Evolutionary conservation across 148 eudicot species (phyloP).

Genomic region (Vaccinium macrocarpon): DNA sequence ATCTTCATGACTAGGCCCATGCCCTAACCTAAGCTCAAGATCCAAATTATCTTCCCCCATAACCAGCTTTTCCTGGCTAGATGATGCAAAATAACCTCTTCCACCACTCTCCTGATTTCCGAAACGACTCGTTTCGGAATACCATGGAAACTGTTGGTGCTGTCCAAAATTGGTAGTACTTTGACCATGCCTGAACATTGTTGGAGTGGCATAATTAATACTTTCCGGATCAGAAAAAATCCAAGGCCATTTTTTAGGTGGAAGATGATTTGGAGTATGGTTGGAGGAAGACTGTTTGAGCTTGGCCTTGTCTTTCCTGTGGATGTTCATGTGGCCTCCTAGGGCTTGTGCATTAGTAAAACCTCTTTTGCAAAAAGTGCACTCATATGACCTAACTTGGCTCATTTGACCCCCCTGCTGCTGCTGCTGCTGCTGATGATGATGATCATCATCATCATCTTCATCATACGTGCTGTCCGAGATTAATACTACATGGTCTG

Average conservation of each 20-base stretch:
- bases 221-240: neutral
- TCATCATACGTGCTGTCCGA: neutral
- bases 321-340: constrained; percentile 34
- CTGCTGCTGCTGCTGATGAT: neutral
- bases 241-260: neutral
- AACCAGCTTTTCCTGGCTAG: neutral
- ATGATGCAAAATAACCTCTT: neutral
- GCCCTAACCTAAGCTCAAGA: constrained; percentile 32
- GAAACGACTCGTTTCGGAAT: neutral
- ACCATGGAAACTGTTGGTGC: constrained; percentile 10
- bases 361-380: constrained; percentile 20
- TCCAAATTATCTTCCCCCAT: constrained; percentile 9
- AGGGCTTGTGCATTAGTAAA: constrained; percentile 31
- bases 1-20: constrained; percentile 2
- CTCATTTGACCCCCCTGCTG: neutral
- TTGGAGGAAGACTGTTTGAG: constrained; percentile 12
- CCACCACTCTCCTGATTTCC: neutral
- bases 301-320: constrained; percentile 31
- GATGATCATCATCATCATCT: neutral
- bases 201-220: neutral
- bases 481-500: neutral
- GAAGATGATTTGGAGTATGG: neutral
- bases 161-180: neutral
- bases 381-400: constrained; percentile 14
- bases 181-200: neutral